Base-by-base conservation (phyloP, 257 asterid genomes). In the Nicotiana knightiana region DNA sequence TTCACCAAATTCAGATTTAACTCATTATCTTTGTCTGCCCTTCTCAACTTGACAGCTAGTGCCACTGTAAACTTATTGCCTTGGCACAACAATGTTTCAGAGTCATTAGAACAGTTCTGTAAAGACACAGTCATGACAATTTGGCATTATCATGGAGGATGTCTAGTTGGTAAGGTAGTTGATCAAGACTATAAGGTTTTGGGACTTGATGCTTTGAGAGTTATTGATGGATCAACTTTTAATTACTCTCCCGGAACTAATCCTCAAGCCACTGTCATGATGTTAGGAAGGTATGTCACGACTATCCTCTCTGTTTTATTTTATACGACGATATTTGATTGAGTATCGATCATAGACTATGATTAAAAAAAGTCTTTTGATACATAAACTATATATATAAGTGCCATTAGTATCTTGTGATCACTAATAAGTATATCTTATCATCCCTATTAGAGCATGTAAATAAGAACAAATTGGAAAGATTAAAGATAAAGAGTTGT, bases 61-160 rank as follows among this genome's bases (percentile, higher is more conserved):
- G 88, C 91, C 0, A 97, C 95, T 0, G 86, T 89, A 16, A 95
- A 95, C 63, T 82, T 93, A 54, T 83, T 93, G 86, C 98, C 98
- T 0, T 87, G 81, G 16, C 98, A 95, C 30, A 73, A 84, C 24
- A 93, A 93, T 73, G 86, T 62, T n/a, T 86, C 97, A 1, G 82
- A 87, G 1, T 91, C 97, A 4, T 83, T 95, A 88, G 98, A 93
- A 63, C 97, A 93, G 83, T 95, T 87, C 51, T 95, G 99, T 6
- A 91, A 81, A 86, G 99, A 93, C 79, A 95, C 95, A 2, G 98
- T 95, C 64, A 90, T 91, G 97, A 95, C 98, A 3, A 95, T 95
- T 28, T 95, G 99, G 98, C 99, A 95, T 58, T 95, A 93, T 32
- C 99, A 95, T 55, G 99, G 99, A 7, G 98, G 98, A 0, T 92